phyloP scores from a whole-genome alignment of 441 rosid genomes.

The Gossypium davidsonii region DNA sequence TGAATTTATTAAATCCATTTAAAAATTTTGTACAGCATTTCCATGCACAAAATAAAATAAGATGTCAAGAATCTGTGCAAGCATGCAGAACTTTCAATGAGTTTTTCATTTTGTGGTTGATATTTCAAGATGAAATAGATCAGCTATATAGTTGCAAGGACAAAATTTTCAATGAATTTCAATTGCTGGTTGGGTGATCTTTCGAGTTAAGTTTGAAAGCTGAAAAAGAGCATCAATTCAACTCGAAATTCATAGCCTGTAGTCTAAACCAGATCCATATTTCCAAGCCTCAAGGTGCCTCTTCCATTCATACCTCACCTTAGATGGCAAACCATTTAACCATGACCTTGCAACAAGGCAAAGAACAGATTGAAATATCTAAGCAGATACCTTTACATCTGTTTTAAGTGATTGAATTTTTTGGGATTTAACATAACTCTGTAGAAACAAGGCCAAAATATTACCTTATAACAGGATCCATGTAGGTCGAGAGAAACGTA shows the following conservation, averaged over 20 bases:
- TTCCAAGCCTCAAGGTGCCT: constrained; percentile 84
- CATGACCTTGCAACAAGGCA: constrained; percentile 37
- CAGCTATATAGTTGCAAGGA: background rate
- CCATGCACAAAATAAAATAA: no score
- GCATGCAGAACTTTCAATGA: background rate
- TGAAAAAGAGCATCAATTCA: background rate
- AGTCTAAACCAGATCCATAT: constrained; percentile 83
- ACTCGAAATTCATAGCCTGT: constrained; percentile 45
- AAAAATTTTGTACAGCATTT: background rate
- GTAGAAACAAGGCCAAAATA: background rate
- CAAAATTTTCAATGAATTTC: background rate
- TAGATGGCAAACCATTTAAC: constrained; percentile 42
- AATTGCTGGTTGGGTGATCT: background rate
- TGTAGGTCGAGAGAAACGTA: constrained; percentile 67
- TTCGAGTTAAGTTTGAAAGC: background rate
- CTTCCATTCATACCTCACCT: constrained; percentile 61
- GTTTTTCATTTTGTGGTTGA: background rate
- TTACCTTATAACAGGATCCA: constrained; percentile 76
- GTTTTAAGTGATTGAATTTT: background rate
- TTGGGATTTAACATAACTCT: background rate
- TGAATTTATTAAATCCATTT: no score
- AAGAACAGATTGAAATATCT: constrained; percentile 4
- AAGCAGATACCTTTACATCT: background rate
- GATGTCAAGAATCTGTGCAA: background rate
- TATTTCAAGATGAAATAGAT: background rate